Conservation (phyloP, 1,284 basidiomycete genomes). For the Schizophyllum amplum region DNA sequence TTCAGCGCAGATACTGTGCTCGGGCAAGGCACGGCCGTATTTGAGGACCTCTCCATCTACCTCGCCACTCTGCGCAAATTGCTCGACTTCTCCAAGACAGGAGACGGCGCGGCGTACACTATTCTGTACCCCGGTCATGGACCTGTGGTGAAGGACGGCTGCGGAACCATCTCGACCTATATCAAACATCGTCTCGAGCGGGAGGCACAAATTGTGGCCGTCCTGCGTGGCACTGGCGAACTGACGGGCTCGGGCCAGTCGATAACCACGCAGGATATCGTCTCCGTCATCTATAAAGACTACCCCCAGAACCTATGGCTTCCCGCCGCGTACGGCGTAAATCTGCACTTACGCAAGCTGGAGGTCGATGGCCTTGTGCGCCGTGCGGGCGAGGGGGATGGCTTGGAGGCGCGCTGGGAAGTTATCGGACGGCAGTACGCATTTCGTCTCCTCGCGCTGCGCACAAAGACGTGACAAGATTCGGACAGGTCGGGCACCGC, state of each 20-base stretch:
- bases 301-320: conserved; percentile 70
- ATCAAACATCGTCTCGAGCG: conserved; percentile 78
- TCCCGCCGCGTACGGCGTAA: conserved; percentile 63
- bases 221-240: conserved; percentile 19
- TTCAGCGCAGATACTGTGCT: conserved; percentile 91
- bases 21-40: conserved; percentile 86
- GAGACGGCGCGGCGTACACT: conserved; percentile 27
- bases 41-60: conserved; percentile 78
- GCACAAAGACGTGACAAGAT: no score
- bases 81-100: conserved; percentile 30
- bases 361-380: conserved; percentile 56
- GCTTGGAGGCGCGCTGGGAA: neutral
- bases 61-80: conserved; percentile 62
- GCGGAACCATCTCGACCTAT: conserved; percentile 60
- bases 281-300: conserved; percentile 56
- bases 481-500: no score
- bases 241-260: conserved; percentile 5
- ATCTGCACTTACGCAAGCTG: conserved; percentile 72
- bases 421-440: neutral
- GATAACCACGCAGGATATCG: conserved; percentile 64
- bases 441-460: no score
- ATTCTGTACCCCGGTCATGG: conserved; percentile 86
- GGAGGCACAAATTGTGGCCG: conserved; percentile 70
- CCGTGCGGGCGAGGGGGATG: conserved; percentile 38
- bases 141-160: conserved; percentile 57